phyloP scores from a whole-genome alignment of 208 protist genomes.

The Leptomonas seymouri region DNA sequence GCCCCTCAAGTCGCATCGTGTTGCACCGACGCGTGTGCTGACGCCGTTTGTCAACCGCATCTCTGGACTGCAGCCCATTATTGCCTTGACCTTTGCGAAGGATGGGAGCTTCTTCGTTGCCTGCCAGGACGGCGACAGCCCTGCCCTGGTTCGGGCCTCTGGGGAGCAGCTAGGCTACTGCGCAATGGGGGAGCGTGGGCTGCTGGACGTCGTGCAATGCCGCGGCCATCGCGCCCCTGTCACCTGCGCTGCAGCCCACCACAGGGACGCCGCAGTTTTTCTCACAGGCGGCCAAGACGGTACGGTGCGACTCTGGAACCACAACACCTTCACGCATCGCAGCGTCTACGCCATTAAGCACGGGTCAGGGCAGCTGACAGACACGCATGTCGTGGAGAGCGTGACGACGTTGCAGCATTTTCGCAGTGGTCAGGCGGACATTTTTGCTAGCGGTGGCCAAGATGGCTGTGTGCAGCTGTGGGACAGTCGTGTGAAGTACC shows the following conservation, averaged over 20 bases:
- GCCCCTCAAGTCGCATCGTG: slow-evolving; percentile 38
- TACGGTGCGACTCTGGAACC: slow-evolving; percentile 73
- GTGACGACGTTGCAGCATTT: slow-evolving; percentile 37
- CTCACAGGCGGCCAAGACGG: slow-evolving; percentile 72
- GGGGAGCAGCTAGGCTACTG: slow-evolving; percentile 74
- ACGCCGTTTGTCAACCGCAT: slow-evolving; percentile 86
- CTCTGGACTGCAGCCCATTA: slow-evolving; percentile 72
- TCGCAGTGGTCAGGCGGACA: slow-evolving; percentile 27
- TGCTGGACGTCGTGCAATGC: slow-evolving; percentile 74
- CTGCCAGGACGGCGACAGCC: slow-evolving; percentile 79
- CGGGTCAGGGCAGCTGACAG: slow-evolving; percentile 69
- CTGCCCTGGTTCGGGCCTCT: slow-evolving; percentile 52
- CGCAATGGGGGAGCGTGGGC: slow-evolving; percentile 71
- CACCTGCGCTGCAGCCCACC: slow-evolving; percentile 55
- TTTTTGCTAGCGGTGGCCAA: slow-evolving; percentile 70
- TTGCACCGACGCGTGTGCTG: slow-evolving; percentile 69
- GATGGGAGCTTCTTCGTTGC: slow-evolving; percentile 72
- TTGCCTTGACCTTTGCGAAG: slow-evolving; percentile 45
- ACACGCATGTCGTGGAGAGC: slow-evolving; percentile 72
- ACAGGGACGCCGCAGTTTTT: slow-evolving; percentile 41
- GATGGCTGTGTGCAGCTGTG: slow-evolving; percentile 80
- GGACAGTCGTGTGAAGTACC: slow-evolving; percentile 72
- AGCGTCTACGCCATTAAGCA: slow-evolving; percentile 76
- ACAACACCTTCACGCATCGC: slow-evolving; percentile 39
- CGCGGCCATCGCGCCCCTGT: slow-evolving; percentile 75